These are phyloP conservation scores for Aspergillus sp. DNA, from an alignment of 2,329 filamentous ascomycete species.

Conservation along the genomic window DNA sequence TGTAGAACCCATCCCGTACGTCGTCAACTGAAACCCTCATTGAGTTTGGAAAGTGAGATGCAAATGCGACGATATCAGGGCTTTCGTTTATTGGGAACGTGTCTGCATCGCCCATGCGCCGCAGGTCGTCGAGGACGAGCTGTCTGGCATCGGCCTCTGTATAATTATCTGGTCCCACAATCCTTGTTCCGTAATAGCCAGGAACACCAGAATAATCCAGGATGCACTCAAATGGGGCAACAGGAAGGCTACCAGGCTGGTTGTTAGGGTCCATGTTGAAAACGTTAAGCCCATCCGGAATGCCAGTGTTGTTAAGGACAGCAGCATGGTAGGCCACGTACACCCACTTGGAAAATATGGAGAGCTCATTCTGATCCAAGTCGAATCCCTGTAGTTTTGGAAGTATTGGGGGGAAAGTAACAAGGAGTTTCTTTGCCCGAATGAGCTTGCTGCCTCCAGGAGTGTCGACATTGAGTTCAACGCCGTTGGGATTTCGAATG, in stretches of 20 bases:
- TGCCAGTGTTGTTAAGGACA: constrained; percentile 40
- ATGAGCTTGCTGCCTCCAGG: constrained; percentile 30
- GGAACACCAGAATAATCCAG: constrained; percentile 9
- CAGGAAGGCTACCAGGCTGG: constrained; percentile 28
- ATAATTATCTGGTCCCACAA: constrained; percentile 16
- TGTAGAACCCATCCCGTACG: constrained; percentile 44
- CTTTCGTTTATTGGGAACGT: constrained; percentile 5
- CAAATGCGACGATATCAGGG: constrained; percentile 36
- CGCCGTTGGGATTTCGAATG: constrained; percentile 15
- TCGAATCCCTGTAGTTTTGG: constrained; percentile 39
- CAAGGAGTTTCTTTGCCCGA: constrained; percentile 37
- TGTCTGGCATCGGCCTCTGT: constrained; percentile 20
- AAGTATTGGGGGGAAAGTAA: constrained; percentile 39
- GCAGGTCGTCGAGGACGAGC: constrained; percentile 13
- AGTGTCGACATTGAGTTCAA: constrained; percentile 27
- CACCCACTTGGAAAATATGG: constrained; percentile 38
- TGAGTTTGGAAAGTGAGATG: constrained; percentile 37
- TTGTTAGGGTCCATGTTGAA: constrained; percentile 24
- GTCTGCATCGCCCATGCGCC: constrained; percentile 11
- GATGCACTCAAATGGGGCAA: constrained; percentile 6
- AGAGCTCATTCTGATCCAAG: constrained; percentile 34
- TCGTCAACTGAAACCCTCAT: constrained; percentile 29
- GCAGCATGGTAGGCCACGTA: constrained; percentile 40
- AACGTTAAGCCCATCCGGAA: constrained; percentile 28
- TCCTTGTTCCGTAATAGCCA: constrained; percentile 7